phyloP scores from a whole-genome alignment of 106 monocot species.

The Dendrobium chrysotoxum region DNA sequence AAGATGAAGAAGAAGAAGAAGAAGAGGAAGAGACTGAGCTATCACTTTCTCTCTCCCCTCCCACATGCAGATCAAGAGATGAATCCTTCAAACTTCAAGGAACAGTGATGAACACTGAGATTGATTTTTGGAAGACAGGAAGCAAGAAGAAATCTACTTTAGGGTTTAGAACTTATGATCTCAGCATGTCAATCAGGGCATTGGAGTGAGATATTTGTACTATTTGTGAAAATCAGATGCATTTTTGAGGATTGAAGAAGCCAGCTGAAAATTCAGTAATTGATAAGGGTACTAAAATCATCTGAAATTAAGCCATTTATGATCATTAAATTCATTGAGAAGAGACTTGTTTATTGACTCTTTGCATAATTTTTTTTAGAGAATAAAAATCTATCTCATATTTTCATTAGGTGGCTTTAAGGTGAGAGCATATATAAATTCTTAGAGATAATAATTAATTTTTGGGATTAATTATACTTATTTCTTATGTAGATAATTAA shows the following conservation, averaged over 20 bases:
- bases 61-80: background rate
- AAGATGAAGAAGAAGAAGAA: too few relatives aligned
- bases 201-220: slow-evolving; percentile 99
- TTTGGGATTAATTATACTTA: too few relatives aligned
- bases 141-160: slow-evolving; percentile 29
- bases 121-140: slow-evolving; percentile 15
- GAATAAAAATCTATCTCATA: too few relatives aligned
- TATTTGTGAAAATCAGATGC: slow-evolving; percentile 35
- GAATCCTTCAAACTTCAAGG: background rate
- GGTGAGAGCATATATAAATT: too few relatives aligned
- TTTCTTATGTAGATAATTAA: too few relatives aligned
- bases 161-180: slow-evolving; percentile 94
- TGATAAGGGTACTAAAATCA: background rate
- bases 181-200: slow-evolving; percentile 93
- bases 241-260: background rate
- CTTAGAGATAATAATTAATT: too few relatives aligned
- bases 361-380: too few relatives aligned
- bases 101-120: background rate
- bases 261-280: background rate
- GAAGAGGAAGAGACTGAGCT: slow-evolving; percentile 19
- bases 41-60: slow-evolving; percentile 51
- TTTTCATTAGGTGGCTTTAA: too few relatives aligned
- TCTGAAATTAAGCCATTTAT: background rate
- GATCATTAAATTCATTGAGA: background rate
- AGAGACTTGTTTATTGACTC: too few relatives aligned